Base-by-base conservation (phyloP, 768 basidiomycete species). In the Obba rivulosa region DNA sequence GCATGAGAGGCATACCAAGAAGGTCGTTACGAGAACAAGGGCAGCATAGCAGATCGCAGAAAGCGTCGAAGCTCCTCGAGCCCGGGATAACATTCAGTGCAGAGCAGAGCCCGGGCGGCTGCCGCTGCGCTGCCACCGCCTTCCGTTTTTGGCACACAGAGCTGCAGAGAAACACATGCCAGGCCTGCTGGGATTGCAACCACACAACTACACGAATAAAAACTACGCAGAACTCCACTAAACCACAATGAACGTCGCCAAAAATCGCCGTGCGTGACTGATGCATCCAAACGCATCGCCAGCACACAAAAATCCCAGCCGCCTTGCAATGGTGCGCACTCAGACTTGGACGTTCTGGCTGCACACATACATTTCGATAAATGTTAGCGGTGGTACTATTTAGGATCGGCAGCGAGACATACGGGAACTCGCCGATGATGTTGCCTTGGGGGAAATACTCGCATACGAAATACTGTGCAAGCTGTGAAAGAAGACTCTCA, bases 401-500 rank as follows among this genome's bases (percentile, higher is more conserved):
- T 2, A 46, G n/a, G 23, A 28, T 11, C 13, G 31, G 8, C 13
- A 5, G 4, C 11, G 31, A 13, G 11, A 76, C 82, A 56, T 64
- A 83, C 83, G 63, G 62, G 55, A 84, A 86, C 46, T 75, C 55
- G 25, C 83, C 83, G 18, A 73, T 70, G 55, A 87, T 69, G 63
- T 87, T 87, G 39, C 85, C 85, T 37, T 74, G 69, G 10, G 73
- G 71, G 25, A 65, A 75, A 60, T 87, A 87, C 66, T 87, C 83
- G 69, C 85, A 87, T 23, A 86, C 85, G 55, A 71, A 77, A 65
- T 63, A 86, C 39, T 77, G 70, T 18, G 81, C 79, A 47, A 61
- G 57, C 82, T 84, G 56, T 8, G 48, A 42, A 22, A 18, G 18
- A 25, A 42, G 1, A 48, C 45, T 34, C 21, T 21, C 10, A 18